These are phyloP conservation scores for Phytopythium helicoides DNA, from an alignment of 352 stramenopile genomes.

Conservation along the genomic window DNA sequence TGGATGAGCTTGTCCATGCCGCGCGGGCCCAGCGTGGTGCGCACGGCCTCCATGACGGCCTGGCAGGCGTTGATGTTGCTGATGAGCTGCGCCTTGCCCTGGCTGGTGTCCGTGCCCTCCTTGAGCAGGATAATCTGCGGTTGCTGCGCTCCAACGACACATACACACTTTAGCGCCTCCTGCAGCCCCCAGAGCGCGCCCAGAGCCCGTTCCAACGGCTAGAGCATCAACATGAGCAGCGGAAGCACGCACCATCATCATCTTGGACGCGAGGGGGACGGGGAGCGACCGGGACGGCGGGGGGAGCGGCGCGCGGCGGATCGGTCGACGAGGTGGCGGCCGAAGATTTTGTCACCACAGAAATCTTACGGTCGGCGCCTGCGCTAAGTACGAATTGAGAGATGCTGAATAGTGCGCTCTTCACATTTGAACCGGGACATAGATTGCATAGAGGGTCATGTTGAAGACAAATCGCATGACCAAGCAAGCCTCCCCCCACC, in stretches of 20 bases:
- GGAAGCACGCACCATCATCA: conserved; percentile 31
- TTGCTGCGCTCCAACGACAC: conserved; percentile 47
- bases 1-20: conserved; percentile 99
- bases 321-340: too few species aligned
- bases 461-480: neutral
- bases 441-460: neutral
- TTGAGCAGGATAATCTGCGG: conserved; percentile 98
- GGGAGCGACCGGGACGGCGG: neutral
- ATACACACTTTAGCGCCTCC: neutral
- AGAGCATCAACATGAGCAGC: neutral
- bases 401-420: neutral
- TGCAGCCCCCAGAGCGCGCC: neutral
- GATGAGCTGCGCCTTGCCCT: conserved; percentile 96
- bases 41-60: conserved; percentile 96
- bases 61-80: conserved; percentile 91
- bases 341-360: conserved; percentile 10
- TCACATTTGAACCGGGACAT: neutral
- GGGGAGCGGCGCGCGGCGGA: neutral
- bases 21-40: conserved; percentile 96
- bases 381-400: neutral
- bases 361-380: neutral
- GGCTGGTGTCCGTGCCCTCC: conserved; percentile 98
- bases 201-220: neutral
- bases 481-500: neutral
- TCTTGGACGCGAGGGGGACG: neutral